These are phyloP conservation scores for Ophiostoma tasmaniense DNA, from an alignment of 2,329 filamentous ascomycete genomes.

Conservation along the genomic window DNA sequence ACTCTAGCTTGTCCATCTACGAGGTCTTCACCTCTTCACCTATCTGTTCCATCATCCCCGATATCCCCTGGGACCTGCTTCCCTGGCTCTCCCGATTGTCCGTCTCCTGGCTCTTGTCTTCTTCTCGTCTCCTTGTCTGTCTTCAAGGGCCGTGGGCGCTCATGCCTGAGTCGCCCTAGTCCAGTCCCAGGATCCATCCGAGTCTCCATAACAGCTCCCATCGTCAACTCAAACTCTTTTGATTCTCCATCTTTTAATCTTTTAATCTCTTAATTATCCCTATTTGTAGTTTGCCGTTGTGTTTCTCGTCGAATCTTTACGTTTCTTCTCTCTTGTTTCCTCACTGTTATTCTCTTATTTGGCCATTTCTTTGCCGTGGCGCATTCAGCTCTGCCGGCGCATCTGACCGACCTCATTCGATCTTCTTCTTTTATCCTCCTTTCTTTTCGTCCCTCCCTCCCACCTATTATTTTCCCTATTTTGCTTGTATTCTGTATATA, in stretches of 20 bases:
- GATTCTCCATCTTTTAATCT: not conserved
- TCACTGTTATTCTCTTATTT: not conserved
- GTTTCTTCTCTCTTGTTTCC: not conserved
- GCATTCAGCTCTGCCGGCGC: not conserved
- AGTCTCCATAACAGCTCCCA: not conserved
- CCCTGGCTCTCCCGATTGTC: not conserved
- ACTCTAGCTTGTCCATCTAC: not conserved
- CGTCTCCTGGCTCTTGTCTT: not conserved
- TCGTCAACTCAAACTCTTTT: not conserved
- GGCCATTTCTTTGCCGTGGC: not conserved
- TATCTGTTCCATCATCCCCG: not conserved
- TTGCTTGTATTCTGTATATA: not conserved
- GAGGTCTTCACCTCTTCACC: not conserved
- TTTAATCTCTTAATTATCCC: slow-evolving; percentile 1
- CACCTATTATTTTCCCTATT: not conserved
- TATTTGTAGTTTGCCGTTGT: not conserved
- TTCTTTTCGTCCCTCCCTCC: not conserved
- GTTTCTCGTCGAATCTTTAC: not conserved
- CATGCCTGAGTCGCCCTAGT: not conserved
- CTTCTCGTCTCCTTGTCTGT: not conserved
- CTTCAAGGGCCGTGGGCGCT: not conserved
- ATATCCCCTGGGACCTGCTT: not conserved
- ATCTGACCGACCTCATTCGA: not conserved
- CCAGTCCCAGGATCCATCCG: not conserved
- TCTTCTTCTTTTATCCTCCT: not conserved